Conservation (phyloP, 164 flowering plant species). For the Kingdonia uniflora region DNA sequence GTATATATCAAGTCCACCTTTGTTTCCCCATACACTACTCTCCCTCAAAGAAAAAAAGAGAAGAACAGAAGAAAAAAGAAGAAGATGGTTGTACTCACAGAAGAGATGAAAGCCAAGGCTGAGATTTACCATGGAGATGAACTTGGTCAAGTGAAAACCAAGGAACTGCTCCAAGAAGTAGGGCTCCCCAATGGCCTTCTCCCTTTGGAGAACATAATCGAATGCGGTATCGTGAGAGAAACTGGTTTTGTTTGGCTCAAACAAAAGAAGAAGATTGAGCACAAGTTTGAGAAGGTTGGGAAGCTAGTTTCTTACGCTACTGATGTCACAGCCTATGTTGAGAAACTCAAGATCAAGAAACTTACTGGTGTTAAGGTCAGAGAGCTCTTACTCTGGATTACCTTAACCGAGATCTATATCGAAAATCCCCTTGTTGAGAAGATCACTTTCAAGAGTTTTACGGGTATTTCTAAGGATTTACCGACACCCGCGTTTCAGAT, state of each 20-base stretch:
- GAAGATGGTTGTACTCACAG: conserved; percentile 41
- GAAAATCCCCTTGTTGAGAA: conserved; percentile 41
- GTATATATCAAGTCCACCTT: conserved; percentile 2
- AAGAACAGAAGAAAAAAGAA: background rate
- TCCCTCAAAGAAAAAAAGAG: background rate
- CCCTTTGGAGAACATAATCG: conserved; percentile 48
- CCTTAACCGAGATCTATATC: conserved; percentile 34
- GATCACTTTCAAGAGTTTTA: conserved; percentile 48
- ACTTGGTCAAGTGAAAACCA: conserved; percentile 40
- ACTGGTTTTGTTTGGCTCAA: conserved; percentile 81
- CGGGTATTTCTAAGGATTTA: conserved; percentile 44
- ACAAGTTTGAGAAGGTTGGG: conserved; percentile 56
- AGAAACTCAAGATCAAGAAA: conserved; percentile 49
- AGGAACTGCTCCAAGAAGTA: conserved; percentile 37
- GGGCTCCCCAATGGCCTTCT: conserved; percentile 65
- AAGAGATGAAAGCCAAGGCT: conserved; percentile 52
- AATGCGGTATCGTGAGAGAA: conserved; percentile 43
- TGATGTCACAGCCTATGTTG: conserved; percentile 62
- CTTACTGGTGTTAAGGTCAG: conserved; percentile 74
- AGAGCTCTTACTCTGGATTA: conserved; percentile 69
- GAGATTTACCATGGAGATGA: conserved; percentile 55
- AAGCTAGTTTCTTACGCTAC: conserved; percentile 40
- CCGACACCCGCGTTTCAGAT: conserved; percentile 50
- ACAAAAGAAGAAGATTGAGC: conserved; percentile 54
- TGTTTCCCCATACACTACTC: background rate